These are phyloP conservation scores for Nemania abortiva DNA, from an alignment of 2,329 filamentous ascomycete genomes.

Conservation along the genomic window DNA sequence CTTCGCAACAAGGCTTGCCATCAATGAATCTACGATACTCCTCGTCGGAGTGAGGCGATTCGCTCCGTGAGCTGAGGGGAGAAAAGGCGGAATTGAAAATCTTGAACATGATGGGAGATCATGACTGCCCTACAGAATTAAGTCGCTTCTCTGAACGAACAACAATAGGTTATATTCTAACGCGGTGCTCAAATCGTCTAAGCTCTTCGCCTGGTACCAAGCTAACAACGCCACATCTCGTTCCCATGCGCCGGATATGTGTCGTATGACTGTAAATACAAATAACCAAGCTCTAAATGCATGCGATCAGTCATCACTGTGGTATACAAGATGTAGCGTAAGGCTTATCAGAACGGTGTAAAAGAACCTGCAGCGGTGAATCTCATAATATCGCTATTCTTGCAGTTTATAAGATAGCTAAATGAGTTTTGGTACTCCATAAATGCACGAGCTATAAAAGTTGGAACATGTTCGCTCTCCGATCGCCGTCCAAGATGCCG, in stretches of 20 bases:
- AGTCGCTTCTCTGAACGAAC: not conserved
- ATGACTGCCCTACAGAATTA: not conserved
- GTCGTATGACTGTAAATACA: slow-evolving; percentile 12
- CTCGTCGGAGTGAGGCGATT: slow-evolving; percentile 14
- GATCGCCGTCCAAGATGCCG: not conserved
- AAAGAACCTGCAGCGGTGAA: slow-evolving; percentile 3
- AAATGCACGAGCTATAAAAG: slow-evolving; percentile 6
- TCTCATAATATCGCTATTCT: not conserved
- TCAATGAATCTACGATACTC: slow-evolving; percentile 15
- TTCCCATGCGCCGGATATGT: not conserved
- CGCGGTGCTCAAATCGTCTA: not conserved
- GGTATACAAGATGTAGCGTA: not conserved
- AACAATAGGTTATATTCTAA: slow-evolving; percentile 5
- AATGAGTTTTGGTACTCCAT: not conserved
- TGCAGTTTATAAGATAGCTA: not conserved
- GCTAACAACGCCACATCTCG: not conserved
- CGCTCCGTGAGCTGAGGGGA: slow-evolving; percentile 13
- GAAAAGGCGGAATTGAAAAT: slow-evolving; percentile 14
- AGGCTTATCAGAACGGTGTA: not conserved
- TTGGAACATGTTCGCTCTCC: slow-evolving; percentile 19
- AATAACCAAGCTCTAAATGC: slow-evolving; percentile 4
- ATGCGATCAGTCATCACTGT: not conserved
- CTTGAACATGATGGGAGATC: slow-evolving; percentile 24
- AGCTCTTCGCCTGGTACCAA: no score
- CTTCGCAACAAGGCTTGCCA: not conserved